phyloP scores from a whole-genome alignment of 805 yeast species.

The Metschnikowia arizonensis region DNA sequence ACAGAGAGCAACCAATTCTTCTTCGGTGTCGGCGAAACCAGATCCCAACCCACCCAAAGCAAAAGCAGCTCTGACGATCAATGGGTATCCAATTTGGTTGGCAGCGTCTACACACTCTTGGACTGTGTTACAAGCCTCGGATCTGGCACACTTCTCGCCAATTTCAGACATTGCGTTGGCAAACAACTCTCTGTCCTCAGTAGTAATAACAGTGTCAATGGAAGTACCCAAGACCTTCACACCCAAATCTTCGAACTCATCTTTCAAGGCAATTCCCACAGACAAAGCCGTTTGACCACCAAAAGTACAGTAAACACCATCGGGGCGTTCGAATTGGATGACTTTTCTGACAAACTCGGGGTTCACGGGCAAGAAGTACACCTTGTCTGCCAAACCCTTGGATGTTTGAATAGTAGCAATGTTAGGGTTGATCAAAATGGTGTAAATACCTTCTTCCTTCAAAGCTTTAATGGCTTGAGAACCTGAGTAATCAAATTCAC shows the following conservation, averaged over 20 bases:
- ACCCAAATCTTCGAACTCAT: constrained; percentile 86
- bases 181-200: constrained; percentile 96
- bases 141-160: constrained; percentile 91
- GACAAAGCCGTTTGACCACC: constrained; percentile 98
- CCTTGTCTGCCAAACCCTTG: constrained; percentile 96
- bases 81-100: constrained; percentile 85
- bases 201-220: constrained; percentile 91
- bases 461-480: constrained; percentile 98
- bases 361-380: constrained; percentile 95
- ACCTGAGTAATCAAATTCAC: constrained; percentile 98
- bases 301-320: constrained; percentile 93
- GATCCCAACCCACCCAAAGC: constrained; percentile 98
- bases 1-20: constrained; percentile 78
- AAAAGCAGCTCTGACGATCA: constrained; percentile 94
- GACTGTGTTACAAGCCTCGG: constrained; percentile 76
- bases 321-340: constrained; percentile 91
- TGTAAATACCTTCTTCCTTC: constrained; percentile 96
- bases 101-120: constrained; percentile 85
- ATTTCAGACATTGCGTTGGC: constrained; percentile 94
- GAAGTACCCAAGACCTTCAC: constrained; percentile 96
- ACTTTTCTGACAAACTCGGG: constrained; percentile 96
- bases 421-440: constrained; percentile 93
- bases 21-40: constrained; percentile 89
- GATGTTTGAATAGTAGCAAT: constrained; percentile 98
- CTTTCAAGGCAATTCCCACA: constrained; percentile 94